A percentile compares a stretch with the other conserved stretches of the same genome.
Evolutionary conservation across 2,329 filamentous ascomycete genomes (phyloP).

Genomic region (Tolypocladium cylindrosporum): DNA sequence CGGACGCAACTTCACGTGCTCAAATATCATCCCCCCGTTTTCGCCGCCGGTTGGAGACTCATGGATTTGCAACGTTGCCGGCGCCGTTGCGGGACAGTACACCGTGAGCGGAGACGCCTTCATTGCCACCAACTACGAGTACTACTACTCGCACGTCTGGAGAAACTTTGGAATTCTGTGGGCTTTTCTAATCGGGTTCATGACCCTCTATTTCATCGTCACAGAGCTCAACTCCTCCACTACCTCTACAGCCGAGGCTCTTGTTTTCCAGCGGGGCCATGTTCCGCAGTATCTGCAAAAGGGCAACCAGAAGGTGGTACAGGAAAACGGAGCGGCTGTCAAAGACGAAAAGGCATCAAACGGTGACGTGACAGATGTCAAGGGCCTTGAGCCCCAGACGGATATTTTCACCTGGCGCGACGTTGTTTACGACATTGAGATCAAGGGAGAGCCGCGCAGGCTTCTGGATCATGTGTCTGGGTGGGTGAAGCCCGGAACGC

Average conservation of each 20-base stretch:
- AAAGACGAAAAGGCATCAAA: slow-evolving; percentile 5
- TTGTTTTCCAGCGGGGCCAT: slow-evolving; percentile 54
- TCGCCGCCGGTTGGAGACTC: slow-evolving; percentile 30
- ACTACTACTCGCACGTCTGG: slow-evolving; percentile 50
- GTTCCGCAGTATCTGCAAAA: slow-evolving; percentile 32
- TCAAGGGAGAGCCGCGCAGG: slow-evolving; percentile 63
- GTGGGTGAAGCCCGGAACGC: slow-evolving; percentile 81
- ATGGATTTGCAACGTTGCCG: slow-evolving; percentile 43
- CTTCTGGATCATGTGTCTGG: slow-evolving; percentile 72
- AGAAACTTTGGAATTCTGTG: slow-evolving; percentile 61
- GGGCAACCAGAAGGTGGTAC: slow-evolving; percentile 15
- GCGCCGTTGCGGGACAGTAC: slow-evolving; percentile 41
- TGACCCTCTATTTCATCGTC: slow-evolving; percentile 50
- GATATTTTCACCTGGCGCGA: slow-evolving; percentile 70
- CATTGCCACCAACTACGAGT: slow-evolving; percentile 44
- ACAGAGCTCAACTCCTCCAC: slow-evolving; percentile 56
- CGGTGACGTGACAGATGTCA: slow-evolving; percentile 11
- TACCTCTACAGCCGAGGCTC: slow-evolving; percentile 54
- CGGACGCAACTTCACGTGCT: slow-evolving; percentile 45
- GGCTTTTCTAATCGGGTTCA: slow-evolving; percentile 54
- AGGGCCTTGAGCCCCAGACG: slow-evolving; percentile 30
- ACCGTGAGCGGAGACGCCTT: slow-evolving; percentile 53
- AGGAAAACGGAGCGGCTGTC: slow-evolving; percentile 21
- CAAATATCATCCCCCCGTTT: slow-evolving; percentile 36
- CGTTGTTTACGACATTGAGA: slow-evolving; percentile 60